phyloP scores from a whole-genome alignment of 208 protist genomes.

The Trypanosoma mega region DNA sequence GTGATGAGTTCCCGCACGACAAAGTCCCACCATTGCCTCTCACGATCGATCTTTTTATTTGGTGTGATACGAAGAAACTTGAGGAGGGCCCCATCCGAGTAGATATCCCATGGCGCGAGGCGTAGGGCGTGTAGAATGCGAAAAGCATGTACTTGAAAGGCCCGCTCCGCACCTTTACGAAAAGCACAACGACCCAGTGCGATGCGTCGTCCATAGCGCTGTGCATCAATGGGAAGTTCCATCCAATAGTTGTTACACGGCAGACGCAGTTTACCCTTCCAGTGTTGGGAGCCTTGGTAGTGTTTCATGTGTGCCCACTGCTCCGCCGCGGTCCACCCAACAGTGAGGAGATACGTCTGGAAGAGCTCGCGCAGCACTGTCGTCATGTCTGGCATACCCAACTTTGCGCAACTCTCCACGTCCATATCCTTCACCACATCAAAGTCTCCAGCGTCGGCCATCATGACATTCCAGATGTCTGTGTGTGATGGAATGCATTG shows the following conservation, averaged over 20 bases:
- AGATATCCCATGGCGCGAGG: slow-evolving; percentile 45
- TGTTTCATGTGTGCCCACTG: slow-evolving; percentile 37
- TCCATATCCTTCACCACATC: slow-evolving; percentile 39
- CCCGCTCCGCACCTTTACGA: slow-evolving; percentile 43
- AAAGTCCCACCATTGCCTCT: slow-evolving; percentile 22
- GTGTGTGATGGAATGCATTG: slow-evolving; percentile 31
- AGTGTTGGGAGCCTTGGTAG: slow-evolving; percentile 56
- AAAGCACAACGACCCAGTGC: slow-evolving; percentile 57
- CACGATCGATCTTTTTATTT: slow-evolving; percentile 7
- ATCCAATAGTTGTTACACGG: slow-evolving; percentile 72
- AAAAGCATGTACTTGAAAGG: slow-evolving; percentile 64
- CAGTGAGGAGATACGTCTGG: slow-evolving; percentile 21
- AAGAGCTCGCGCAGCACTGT: slow-evolving; percentile 30
- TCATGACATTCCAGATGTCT: slow-evolving; percentile 60
- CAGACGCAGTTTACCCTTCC: slow-evolving; percentile 14
- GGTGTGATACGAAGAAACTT: not conserved
- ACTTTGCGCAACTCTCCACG: slow-evolving; percentile 16
- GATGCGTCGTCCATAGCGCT: slow-evolving; percentile 36
- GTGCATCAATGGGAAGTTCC: slow-evolving; percentile 46
- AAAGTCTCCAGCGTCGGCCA: slow-evolving; percentile 47
- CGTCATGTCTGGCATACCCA: slow-evolving; percentile 13
- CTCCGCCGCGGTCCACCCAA: slow-evolving; percentile 7
- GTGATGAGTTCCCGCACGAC: slow-evolving; percentile 16
- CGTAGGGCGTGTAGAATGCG: slow-evolving; percentile 44
- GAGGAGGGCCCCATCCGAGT: slow-evolving; percentile 4